A percentile compares a stretch with the other conserved stretches of the same genome.
Conservation (phyloP, 805 yeast genomes). For the Tetrapisispora fleetii region DNA sequence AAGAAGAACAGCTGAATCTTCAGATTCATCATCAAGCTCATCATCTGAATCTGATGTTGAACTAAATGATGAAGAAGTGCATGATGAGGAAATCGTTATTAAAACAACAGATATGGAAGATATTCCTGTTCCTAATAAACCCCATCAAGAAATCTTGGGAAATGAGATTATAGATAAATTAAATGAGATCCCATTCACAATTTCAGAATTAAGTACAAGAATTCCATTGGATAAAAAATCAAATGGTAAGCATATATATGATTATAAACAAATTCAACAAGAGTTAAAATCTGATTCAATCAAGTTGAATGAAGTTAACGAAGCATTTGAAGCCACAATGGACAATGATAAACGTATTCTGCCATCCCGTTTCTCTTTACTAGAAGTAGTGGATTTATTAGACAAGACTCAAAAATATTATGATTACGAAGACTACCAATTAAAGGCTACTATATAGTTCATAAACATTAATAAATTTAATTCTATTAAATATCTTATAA, state of each 20-base stretch:
- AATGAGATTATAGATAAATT: conserved; percentile 15
- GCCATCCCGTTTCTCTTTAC: neutral
- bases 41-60: conserved; percentile 16
- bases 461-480: neutral
- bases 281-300: conserved; percentile 13
- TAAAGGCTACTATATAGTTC: neutral
- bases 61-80: conserved; percentile 1
- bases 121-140: neutral
- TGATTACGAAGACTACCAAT: neutral
- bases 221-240: conserved; percentile 4
- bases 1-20: conserved; percentile 70
- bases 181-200: conserved; percentile 25
- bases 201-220: conserved; percentile 27
- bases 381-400: neutral
- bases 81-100: conserved; percentile 17
- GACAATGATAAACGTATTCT: neutral
- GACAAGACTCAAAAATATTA: neutral
- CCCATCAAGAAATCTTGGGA: conserved; percentile 10
- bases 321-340: neutral
- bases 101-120: conserved; percentile 1
- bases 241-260: conserved; percentile 15
- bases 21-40: conserved; percentile 36
- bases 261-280: conserved; percentile 24
- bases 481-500: too few relatives aligned
- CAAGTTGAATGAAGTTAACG: neutral